phyloP scores from a whole-genome alignment of 139 green algal species.

The Parachlorella kessleri region DNA sequence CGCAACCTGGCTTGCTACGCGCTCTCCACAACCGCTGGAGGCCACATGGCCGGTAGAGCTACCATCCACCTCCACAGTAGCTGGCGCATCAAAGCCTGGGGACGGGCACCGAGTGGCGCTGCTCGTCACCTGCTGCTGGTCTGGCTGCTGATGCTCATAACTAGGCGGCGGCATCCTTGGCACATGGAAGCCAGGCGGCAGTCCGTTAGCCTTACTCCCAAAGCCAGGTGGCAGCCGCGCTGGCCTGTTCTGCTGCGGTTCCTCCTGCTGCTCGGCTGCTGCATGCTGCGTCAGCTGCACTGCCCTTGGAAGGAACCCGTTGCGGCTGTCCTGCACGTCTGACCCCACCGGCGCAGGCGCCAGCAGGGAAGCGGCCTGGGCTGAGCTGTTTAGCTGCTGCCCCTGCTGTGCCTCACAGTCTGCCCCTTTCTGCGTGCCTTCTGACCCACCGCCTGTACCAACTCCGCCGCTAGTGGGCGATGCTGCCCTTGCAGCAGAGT shows the following conservation, averaged over 20 bases:
- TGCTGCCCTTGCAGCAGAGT: neutral
- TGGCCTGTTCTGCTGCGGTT: neutral
- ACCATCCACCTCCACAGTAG: neutral
- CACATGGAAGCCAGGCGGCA: neutral
- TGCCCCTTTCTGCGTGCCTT: too few relatives aligned
- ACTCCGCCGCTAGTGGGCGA: neutral
- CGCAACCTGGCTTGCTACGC: neutral
- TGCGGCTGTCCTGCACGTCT: too few relatives aligned
- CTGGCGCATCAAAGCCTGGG: neutral
- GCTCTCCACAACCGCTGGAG: neutral
- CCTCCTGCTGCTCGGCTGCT: neutral
- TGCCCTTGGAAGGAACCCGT: conserved; percentile 9
- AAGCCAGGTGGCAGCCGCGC: neutral
- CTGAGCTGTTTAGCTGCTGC: neutral
- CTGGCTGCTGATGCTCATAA: neutral
- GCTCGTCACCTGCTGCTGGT: neutral
- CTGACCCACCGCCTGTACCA: neutral
- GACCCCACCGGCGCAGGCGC: neutral
- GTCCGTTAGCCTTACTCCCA: neutral
- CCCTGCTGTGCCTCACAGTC: too few relatives aligned
- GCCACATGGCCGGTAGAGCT: neutral
- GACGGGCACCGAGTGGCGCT: neutral
- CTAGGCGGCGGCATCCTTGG: neutral
- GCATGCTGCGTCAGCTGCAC: conserved; percentile 8
- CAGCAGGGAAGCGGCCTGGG: neutral